phyloP scores from a whole-genome alignment of 1,139 yeast species.

The Candida glucosophila region DNA sequence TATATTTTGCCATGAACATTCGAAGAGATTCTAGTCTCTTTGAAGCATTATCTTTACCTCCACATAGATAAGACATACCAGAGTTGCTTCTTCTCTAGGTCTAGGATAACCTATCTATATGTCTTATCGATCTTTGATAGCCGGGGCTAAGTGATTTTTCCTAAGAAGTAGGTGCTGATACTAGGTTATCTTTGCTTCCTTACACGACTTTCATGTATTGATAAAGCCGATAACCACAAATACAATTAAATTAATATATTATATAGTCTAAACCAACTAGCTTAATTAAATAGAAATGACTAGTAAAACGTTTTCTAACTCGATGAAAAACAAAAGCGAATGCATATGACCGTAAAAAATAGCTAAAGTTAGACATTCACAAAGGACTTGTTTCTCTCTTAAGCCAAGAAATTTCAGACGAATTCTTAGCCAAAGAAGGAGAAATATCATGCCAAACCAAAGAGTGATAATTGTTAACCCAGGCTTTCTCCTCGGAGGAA shows the following conservation, averaged over 20 bases:
- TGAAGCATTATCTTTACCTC: too few relatives aligned
- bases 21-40: slow-evolving; percentile 57
- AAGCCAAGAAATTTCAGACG: slow-evolving; percentile 63
- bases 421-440: slow-evolving; percentile 38
- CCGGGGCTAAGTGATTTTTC: too few relatives aligned
- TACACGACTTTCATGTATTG: too few relatives aligned
- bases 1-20: slow-evolving; percentile 48
- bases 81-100: too few relatives aligned
- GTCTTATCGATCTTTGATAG: too few relatives aligned
- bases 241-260: too few relatives aligned
- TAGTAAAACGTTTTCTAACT: slow-evolving; percentile 1
- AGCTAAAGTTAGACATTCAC: slow-evolving; percentile 1
- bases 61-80: too few relatives aligned
- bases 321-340: background rate
- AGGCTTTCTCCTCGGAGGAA: slow-evolving; percentile 49
- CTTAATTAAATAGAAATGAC: slow-evolving; percentile 4
- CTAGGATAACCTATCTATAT: too few relatives aligned
- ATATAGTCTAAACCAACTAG: too few relatives aligned
- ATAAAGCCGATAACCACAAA: too few relatives aligned
- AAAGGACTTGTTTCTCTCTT: slow-evolving; percentile 56
- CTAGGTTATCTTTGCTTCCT: too few relatives aligned
- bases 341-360: background rate
- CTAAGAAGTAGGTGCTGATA: too few relatives aligned
- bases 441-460: slow-evolving; percentile 51
- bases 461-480: slow-evolving; percentile 65